These are phyloP conservation scores for Wallacemonas sp. DNA, from an alignment of 208 protist species.

Conservation along the genomic window DNA sequence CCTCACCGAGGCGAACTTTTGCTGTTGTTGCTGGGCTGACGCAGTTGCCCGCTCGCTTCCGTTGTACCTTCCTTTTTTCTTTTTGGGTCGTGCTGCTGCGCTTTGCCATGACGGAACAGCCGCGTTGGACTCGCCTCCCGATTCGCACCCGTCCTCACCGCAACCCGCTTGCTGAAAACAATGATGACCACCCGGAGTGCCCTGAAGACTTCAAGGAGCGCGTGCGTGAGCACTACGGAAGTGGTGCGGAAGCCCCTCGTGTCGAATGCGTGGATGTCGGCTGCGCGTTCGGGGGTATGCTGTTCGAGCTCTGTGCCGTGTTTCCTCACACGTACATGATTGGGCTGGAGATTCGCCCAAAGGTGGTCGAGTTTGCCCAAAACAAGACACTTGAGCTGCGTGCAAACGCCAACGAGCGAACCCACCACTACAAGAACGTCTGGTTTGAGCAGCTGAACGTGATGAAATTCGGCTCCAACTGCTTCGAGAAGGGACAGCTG, in stretches of 20 bases:
- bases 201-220: conserved; percentile 61
- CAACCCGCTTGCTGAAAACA: conserved; percentile 92
- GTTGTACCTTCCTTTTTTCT: conserved; percentile 4
- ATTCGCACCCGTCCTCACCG: conserved; percentile 90
- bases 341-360: conserved; percentile 96
- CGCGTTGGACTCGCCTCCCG: conserved; percentile 86
- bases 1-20: no score
- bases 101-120: conserved; percentile 20
- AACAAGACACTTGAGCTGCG: conserved; percentile 63
- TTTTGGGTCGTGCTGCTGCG: not conserved
- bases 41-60: no score
- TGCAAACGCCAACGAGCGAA: not conserved
- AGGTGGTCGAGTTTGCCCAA: conserved; percentile 93
- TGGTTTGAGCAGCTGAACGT: conserved; percentile 96
- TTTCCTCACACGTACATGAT: conserved; percentile 94
- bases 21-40: no score
- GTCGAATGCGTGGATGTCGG: conserved; percentile 94
- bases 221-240: conserved; percentile 39
- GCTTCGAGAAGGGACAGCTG: conserved; percentile 96
- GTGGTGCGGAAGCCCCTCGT: conserved; percentile 22
- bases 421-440: conserved; percentile 92
- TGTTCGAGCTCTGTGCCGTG: conserved; percentile 83
- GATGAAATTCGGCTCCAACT: conserved; percentile 98
- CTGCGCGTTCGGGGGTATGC: conserved; percentile 97
- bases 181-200: conserved; percentile 77